A percentile compares a stretch with the other conserved stretches of the same genome.
These are phyloP conservation scores for Lasiosphaeria hispida DNA, from an alignment of 495 filamentous ascomycete species.

Conservation along the genomic window DNA sequence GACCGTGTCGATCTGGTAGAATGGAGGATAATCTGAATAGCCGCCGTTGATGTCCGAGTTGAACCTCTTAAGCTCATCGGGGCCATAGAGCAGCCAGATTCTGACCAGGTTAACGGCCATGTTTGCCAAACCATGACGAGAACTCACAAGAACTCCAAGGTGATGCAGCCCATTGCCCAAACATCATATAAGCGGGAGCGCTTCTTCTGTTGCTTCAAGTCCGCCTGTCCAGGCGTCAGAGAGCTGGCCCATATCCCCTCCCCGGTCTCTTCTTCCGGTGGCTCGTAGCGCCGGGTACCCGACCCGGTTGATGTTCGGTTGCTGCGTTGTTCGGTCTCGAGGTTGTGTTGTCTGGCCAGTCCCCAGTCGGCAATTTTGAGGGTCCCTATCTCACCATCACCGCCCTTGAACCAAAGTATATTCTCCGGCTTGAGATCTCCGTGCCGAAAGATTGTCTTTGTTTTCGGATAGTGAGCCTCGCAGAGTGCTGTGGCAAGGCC, in stretches of 20 bases:
- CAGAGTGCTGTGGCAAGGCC: neutral
- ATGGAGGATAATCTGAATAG: neutral
- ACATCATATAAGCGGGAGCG: constrained; percentile 30
- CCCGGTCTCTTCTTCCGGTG: neutral
- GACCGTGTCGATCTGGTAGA: too few relatives aligned
- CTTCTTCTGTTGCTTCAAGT: neutral
- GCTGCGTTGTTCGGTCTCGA: too few relatives aligned
- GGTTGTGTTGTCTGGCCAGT: constrained; percentile 8
- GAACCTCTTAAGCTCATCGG: constrained; percentile 19
- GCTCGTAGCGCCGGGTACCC: constrained; percentile 19
- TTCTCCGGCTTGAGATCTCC: constrained; percentile 18
- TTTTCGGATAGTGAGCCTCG: neutral
- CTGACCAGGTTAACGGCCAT: too few relatives aligned
- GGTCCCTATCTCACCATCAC: neutral
- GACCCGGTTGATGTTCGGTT: too few relatives aligned
- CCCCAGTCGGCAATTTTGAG: constrained; percentile 12
- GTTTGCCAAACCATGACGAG: too few relatives aligned
- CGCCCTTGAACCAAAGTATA: constrained; percentile 9
- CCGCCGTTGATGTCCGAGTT: neutral
- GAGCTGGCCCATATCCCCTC: too few relatives aligned
- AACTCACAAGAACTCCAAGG: constrained; percentile 27
- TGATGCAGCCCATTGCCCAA: constrained; percentile 42
- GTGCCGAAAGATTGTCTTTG: constrained; percentile 1
- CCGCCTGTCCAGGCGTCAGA: too few relatives aligned
- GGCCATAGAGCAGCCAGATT: constrained; percentile 34